Evolutionary conservation across 2,329 filamentous ascomycete species (phyloP).

Genomic region (Aspergillus sp.): DNA sequence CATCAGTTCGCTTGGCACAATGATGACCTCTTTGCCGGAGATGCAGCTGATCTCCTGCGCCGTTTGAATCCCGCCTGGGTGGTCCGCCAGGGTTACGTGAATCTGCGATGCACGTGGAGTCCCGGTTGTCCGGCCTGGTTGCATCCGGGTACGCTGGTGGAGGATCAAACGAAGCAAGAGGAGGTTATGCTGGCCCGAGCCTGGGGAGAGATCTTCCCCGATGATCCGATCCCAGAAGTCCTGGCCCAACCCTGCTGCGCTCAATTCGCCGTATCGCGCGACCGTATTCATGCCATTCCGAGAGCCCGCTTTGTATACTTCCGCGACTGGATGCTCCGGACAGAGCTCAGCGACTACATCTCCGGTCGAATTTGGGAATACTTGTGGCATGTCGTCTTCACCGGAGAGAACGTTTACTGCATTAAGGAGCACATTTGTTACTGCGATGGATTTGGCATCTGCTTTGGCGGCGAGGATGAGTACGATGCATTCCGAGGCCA

Average conservation of each 20-base stretch:
- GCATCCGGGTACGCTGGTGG: conserved; percentile 46
- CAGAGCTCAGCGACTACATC: conserved; percentile 56
- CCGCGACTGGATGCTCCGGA: conserved; percentile 63
- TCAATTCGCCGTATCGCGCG: conserved; percentile 62
- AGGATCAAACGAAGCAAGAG: conserved; percentile 49
- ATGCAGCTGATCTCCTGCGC: conserved; percentile 53
- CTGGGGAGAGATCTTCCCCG: conserved; percentile 52
- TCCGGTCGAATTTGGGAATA: conserved; percentile 65
- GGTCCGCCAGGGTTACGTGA: conserved; percentile 58
- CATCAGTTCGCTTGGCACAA: conserved; percentile 62
- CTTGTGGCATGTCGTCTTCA: conserved; percentile 65
- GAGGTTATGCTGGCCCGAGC: conserved; percentile 48
- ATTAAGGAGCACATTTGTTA: conserved; percentile 59
- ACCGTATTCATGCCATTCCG: conserved; percentile 57
- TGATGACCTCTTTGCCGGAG: conserved; percentile 54
- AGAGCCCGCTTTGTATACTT: conserved; percentile 57
- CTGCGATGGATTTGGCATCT: conserved; percentile 65
- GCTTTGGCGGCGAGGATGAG: conserved; percentile 55
- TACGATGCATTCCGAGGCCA: conserved; percentile 52
- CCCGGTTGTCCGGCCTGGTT: conserved; percentile 63
- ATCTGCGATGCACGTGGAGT: conserved; percentile 59
- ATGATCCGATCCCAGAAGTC: conserved; percentile 47
- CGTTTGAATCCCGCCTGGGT: conserved; percentile 56
- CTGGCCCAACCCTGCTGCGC: conserved; percentile 65
- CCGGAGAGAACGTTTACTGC: conserved; percentile 48